Conservation (phyloP, 139 green algal species). For the Asterochloris sp. region DNA sequence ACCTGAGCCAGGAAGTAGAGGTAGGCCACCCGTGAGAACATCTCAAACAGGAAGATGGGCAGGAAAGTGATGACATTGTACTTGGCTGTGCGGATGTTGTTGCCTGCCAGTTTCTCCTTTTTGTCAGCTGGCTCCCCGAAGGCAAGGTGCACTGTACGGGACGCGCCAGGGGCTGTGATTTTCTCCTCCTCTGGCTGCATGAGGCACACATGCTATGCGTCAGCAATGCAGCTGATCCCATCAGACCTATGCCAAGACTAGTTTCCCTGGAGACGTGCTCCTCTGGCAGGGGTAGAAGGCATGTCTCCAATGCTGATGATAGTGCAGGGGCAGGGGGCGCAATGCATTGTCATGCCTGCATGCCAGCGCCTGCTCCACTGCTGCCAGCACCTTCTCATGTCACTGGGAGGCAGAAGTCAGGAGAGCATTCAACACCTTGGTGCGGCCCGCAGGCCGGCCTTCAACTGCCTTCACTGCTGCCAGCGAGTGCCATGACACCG, state of each 20-base stretch:
- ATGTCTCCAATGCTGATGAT: not conserved
- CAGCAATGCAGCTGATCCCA: not conserved
- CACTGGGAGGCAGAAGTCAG: not conserved
- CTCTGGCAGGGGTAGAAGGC: not conserved
- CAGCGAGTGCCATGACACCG: not conserved
- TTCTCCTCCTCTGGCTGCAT: slow-evolving; percentile 17
- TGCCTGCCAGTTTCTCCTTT: slow-evolving; percentile 17
- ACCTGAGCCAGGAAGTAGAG: slow-evolving; percentile 78
- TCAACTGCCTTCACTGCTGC: not conserved
- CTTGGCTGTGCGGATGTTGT: slow-evolving; percentile 71
- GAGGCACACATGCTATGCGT: not conserved
- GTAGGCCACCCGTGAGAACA: slow-evolving; percentile 75
- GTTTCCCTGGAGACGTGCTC: not conserved
- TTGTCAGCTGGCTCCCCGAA: slow-evolving; percentile 5
- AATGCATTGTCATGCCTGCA: not conserved
- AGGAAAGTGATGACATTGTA: slow-evolving; percentile 79
- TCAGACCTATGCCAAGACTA: not conserved
- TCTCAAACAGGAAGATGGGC: slow-evolving; percentile 73
- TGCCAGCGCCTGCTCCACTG: not conserved
- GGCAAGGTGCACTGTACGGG: slow-evolving; percentile 13
- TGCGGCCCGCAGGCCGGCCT: no score
- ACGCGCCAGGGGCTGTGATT: not conserved
- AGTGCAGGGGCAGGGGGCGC: not conserved
- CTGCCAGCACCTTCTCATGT: not conserved
- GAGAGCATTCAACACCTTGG: not conserved